Percentiles rank a stretch among this genome's conserved stretches.
phyloP scores from a whole-genome alignment of 169 alveolate genomes.

The Theileria equi region DNA sequence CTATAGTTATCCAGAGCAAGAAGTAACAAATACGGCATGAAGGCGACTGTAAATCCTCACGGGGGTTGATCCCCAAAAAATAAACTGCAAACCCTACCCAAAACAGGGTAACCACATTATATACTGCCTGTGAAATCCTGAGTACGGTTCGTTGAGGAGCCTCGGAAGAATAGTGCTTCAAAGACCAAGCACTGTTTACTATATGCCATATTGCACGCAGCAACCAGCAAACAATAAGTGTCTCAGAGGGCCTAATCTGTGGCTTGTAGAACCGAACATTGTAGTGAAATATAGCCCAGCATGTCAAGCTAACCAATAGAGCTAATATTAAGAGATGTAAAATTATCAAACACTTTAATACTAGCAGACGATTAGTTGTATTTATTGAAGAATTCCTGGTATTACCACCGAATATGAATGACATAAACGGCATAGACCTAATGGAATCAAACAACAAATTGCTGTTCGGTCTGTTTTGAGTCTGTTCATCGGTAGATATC shows the following conservation, averaged over 20 bases:
- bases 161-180: slow-evolving; percentile 10
- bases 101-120: slow-evolving; percentile 6
- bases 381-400: background rate
- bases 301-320: background rate
- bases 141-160: background rate
- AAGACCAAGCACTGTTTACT: slow-evolving; percentile 30
- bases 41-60: slow-evolving; percentile 10
- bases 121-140: slow-evolving; percentile 1
- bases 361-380: background rate
- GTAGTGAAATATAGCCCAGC: slow-evolving; percentile 1
- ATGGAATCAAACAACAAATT: background rate
- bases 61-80: slow-evolving; percentile 19
- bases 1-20: slow-evolving; percentile 44
- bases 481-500: too few relatives aligned
- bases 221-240: slow-evolving; percentile 44
- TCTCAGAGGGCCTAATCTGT: slow-evolving; percentile 30
- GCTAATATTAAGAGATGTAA: slow-evolving; percentile 12
- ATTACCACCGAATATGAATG: background rate
- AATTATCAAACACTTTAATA: slow-evolving; percentile 4
- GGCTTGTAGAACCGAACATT: slow-evolving; percentile 25
- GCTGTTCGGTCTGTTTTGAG: background rate
- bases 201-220: slow-evolving; percentile 21
- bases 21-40: slow-evolving; percentile 44
- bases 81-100: slow-evolving; percentile 43
- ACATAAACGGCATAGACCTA: slow-evolving; percentile 6